These are phyloP conservation scores for Penicillium decumbens DNA, from an alignment of 2,329 filamentous ascomycete species.

Conservation along the genomic window DNA sequence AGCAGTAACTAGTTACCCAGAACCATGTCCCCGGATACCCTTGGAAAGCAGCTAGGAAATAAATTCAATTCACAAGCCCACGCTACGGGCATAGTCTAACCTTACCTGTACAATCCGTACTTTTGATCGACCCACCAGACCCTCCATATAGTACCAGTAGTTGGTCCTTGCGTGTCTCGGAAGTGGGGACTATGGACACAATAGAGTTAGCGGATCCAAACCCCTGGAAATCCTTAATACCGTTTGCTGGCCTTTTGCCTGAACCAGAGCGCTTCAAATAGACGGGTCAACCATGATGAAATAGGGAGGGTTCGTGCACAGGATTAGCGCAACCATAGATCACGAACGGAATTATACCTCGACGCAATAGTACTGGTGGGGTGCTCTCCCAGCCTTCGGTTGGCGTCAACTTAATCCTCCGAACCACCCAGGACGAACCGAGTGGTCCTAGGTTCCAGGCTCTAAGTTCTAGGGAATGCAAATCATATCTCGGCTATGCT, in stretches of 20 bases:
- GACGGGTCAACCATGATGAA: not conserved
- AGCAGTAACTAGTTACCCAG: not conserved
- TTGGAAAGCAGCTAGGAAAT: not conserved
- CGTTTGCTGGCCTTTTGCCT: not conserved
- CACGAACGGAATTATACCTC: not conserved
- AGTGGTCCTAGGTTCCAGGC: not conserved
- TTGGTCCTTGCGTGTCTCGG: slow-evolving; percentile 15
- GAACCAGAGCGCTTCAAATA: not conserved
- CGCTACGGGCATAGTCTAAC: slow-evolving; percentile 1
- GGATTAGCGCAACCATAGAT: not conserved
- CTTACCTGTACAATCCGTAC: not conserved
- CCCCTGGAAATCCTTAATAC: slow-evolving; percentile 13
- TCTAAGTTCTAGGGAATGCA: not conserved
- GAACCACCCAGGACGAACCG: not conserved
- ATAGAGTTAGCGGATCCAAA: slow-evolving; percentile 19
- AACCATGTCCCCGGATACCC: not conserved
- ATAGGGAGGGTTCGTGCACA: not conserved
- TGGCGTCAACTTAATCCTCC: not conserved
- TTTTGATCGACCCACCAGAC: not conserved
- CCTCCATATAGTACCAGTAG: slow-evolving; percentile 1
- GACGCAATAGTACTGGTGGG: not conserved
- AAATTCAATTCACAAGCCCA: not conserved
- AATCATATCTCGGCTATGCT: not conserved
- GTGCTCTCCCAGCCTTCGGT: not conserved
- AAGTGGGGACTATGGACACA: slow-evolving; percentile 2